Percentiles rank a stretch among this genome's conserved stretches.
phyloP scores from a whole-genome alignment of 306 rosid genomes.

The Lathyrus aphaca region DNA sequence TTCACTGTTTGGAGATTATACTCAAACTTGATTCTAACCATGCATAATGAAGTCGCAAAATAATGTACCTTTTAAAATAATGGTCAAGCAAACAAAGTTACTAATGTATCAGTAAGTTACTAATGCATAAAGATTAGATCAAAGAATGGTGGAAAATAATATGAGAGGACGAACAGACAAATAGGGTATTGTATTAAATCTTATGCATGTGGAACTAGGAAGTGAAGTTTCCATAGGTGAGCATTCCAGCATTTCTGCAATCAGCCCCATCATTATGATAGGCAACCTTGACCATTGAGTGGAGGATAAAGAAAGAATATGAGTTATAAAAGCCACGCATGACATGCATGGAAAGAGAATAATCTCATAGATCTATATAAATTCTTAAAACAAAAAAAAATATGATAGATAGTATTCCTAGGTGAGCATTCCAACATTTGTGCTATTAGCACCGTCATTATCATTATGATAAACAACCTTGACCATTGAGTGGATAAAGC shows the following conservation, averaged over 20 bases:
- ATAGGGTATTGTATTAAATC: too few species aligned
- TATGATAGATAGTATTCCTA: slow-evolving; percentile 7
- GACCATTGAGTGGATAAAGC: slow-evolving; percentile 2
- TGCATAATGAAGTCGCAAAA: too few species aligned
- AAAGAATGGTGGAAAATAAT: too few species aligned
- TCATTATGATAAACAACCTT: not conserved
- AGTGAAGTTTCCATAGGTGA: slow-evolving; percentile 8
- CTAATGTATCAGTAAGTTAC: too few species aligned
- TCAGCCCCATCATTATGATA: not conserved
- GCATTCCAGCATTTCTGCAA: not conserved
- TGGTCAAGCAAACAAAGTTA: too few species aligned
- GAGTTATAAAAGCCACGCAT: slow-evolving; percentile 23
- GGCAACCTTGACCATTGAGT: slow-evolving; percentile 9
- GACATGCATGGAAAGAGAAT: slow-evolving; percentile 23
- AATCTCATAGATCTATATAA: slow-evolving; percentile 14
- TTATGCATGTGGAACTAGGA: slow-evolving; percentile 22
- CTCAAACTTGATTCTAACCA: too few species aligned
- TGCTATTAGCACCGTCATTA: not conserved
- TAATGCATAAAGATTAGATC: too few species aligned
- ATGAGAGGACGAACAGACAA: too few species aligned
- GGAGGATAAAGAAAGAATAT: not conserved
- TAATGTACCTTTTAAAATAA: too few species aligned
- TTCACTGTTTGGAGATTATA: not conserved
- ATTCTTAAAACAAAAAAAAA: not conserved
- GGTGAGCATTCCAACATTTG: not conserved